A percentile compares a stretch with the other conserved stretches of the same genome.
These are phyloP conservation scores for Mortierella antarctica DNA, from an alignment of 192 early-diverging fungal species.

Conservation along the genomic window DNA sequence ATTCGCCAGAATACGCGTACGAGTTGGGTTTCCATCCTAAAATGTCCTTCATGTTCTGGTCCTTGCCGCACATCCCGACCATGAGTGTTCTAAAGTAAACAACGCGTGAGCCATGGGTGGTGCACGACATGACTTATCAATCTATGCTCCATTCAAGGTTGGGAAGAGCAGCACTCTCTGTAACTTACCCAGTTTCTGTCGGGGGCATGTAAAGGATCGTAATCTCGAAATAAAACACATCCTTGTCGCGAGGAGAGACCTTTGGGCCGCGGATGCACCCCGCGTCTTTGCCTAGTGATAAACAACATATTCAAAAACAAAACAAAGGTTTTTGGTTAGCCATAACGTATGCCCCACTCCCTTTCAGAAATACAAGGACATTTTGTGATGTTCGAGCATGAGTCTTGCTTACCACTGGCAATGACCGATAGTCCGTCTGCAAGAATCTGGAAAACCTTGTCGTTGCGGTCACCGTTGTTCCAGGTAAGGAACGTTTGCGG, in stretches of 20 bases:
- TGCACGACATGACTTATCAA: neutral
- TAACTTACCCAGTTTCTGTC: conserved; percentile 30
- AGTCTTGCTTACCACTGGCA: conserved; percentile 18
- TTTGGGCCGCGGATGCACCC: conserved; percentile 52
- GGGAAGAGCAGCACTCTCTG: neutral
- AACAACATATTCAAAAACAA: neutral
- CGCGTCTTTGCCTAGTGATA: conserved; percentile 19
- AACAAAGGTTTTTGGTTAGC: neutral
- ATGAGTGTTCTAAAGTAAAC: conserved; percentile 15
- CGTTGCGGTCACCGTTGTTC: conserved; percentile 30
- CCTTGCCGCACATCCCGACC: conserved; percentile 45
- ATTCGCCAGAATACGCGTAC: conserved; percentile 39
- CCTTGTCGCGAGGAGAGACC: conserved; percentile 48
- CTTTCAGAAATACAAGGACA: neutral
- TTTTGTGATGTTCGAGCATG: neutral
- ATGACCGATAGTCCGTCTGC: conserved; percentile 45
- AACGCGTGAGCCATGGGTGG: neutral
- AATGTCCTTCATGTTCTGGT: conserved; percentile 25
- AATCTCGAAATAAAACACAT: conserved; percentile 50
- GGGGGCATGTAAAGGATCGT: conserved; percentile 40
- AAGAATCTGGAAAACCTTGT: conserved; percentile 32
- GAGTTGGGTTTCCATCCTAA: conserved; percentile 42
- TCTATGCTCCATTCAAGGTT: neutral
- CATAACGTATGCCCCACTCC: neutral
- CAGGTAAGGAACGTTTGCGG: conserved; percentile 15